A percentile compares a stretch with the other conserved stretches of the same genome.
These are phyloP conservation scores for Ganoderma boninense DNA, from an alignment of 1,284 basidiomycete genomes.

Conservation along the genomic window DNA sequence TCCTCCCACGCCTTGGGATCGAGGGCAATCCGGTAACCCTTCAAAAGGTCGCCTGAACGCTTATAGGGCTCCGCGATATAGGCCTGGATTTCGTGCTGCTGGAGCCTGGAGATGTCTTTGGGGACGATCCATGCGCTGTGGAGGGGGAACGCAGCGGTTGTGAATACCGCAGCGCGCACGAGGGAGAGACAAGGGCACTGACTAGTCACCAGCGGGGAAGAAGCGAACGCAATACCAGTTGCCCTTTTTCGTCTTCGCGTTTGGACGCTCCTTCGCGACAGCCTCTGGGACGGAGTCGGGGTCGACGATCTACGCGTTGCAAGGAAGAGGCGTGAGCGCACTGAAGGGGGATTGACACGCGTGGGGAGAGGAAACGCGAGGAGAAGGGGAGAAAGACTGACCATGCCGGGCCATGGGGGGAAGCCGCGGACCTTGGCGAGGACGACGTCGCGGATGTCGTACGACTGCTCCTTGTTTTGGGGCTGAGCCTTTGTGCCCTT, in stretches of 20 bases:
- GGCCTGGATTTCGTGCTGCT: conserved; percentile 83
- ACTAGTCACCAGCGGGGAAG: conserved; percentile 95
- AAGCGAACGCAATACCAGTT: conserved; percentile 84
- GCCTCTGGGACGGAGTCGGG: conserved; percentile 65
- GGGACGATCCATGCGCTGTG: conserved; percentile 85
- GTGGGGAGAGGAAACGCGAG: conserved; percentile 30
- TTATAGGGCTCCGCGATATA: conserved; percentile 83
- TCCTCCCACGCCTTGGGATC: conserved; percentile 84
- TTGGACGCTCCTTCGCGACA: conserved; percentile 76
- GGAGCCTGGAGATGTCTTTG: conserved; percentile 85
- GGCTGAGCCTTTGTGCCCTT: conserved; percentile 54
- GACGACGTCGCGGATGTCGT: conserved; percentile 81
- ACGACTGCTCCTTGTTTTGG: conserved; percentile 52
- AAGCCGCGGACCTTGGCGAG: conserved; percentile 94
- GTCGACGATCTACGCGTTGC: conserved; percentile 71
- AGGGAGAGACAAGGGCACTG: conserved; percentile 47
- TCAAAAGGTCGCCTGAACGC: conserved; percentile 77
- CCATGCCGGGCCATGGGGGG: conserved; percentile 93
- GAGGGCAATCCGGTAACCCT: conserved; percentile 85
- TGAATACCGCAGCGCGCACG: conserved; percentile 9
- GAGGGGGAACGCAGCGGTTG: not conserved
- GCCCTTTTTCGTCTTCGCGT: conserved; percentile 65
- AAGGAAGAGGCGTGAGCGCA: conserved; percentile 17
- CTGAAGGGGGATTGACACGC: conserved; percentile 5
- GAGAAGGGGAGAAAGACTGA: conserved; percentile 48